Evolutionary conservation across 129 eudicot species (phyloP), one percentile per base, ranked within the genome.

Genomic region (Kitagawia praeruptora): DNA sequence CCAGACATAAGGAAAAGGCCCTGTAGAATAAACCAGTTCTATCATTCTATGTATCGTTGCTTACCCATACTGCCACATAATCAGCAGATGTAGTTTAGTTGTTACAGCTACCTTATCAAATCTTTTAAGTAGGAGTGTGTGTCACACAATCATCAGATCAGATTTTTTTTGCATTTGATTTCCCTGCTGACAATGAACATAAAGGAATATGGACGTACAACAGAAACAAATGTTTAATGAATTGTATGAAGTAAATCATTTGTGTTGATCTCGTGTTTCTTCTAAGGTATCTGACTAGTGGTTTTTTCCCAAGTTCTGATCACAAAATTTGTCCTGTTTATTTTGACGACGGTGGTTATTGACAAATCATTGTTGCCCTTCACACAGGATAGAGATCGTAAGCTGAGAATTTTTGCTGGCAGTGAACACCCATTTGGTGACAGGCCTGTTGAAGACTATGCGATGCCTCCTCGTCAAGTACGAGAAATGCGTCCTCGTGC

Each of bases 401-500:
- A 94, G 78, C 80, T 94, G 86, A 92, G 98, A 86, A 94, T 94
- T 82, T 94, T 94, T 75, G 44, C 96, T 23, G 91, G 88, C 45
- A 72, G 78, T 21, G 96, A 94, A 82, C 98, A 94, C 73, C 98
- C 98, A 19, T 94, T 94, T 79, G 96, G 88, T 46, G 97, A 94
- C 82, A 88, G 86, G 83, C 80, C 86, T 31, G 85, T 90, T 41
- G 93, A 93, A 74, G 89, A 91, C 40, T 93, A 75, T 80, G 85
- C 77, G 48, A 91, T 91, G 97, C 97, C 98, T 80, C 89, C 98
- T 78, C 81, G 98, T 38, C 91, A 91, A 86, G 98, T 94, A 54
- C 96, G 97, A 54, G 93, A 88, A 79, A 78, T 91, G 96, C 90
- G 96, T 6, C 98, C 98, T 49, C 97, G 96, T 83, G 92, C 88